Evolutionary conservation across 768 basidiomycete genomes (phyloP).

Genomic region (Mycena galopus): DNA sequence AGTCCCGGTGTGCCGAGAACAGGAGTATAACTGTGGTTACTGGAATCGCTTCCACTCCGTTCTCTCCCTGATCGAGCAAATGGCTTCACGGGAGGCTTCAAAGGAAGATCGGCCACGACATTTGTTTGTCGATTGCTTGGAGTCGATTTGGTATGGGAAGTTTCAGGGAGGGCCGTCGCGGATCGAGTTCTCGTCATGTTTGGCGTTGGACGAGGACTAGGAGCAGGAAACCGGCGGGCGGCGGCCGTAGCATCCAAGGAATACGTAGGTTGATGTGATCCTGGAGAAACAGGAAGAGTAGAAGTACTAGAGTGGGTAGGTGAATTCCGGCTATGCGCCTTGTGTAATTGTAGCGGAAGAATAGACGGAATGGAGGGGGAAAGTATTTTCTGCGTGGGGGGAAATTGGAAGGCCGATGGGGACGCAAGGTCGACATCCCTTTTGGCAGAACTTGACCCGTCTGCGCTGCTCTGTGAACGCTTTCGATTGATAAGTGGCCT

Average conservation of each 20-base stretch:
- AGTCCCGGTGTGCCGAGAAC: conserved; percentile 66
- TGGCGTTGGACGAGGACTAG: conserved; percentile 43
- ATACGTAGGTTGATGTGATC: conserved; percentile 67
- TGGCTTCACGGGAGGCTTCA: conserved; percentile 60
- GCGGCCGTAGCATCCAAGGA: conserved; percentile 65
- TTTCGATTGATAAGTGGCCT: conserved; percentile 54
- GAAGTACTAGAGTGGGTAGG: conserved; percentile 49
- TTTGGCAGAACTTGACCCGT: conserved; percentile 39
- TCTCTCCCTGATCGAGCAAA: conserved; percentile 57
- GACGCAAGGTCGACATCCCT: conserved; percentile 49
- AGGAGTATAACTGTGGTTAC: conserved; percentile 48
- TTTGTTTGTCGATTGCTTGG: conserved; percentile 6
- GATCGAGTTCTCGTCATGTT: conserved; percentile 57
- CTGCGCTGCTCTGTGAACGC: conserved; percentile 59
- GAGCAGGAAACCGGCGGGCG: conserved; percentile 40
- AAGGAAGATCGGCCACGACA: conserved; percentile 36
- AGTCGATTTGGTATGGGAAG: conserved; percentile 24
- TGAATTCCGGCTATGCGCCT: conserved; percentile 43
- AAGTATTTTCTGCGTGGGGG: conserved; percentile 41
- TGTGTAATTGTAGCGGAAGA: conserved; percentile 36
- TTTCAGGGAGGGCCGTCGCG: conserved; percentile 56
- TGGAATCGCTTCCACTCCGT: conserved; percentile 63
- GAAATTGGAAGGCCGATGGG: conserved; percentile 60
- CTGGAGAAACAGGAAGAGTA: conserved; percentile 45
- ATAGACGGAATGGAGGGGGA: conserved; percentile 38